Percentiles rank a stretch among this genome's conserved stretches.
Conservation (phyloP, 257 asterid species). For the Rauvolfia tetraphylla region DNA sequence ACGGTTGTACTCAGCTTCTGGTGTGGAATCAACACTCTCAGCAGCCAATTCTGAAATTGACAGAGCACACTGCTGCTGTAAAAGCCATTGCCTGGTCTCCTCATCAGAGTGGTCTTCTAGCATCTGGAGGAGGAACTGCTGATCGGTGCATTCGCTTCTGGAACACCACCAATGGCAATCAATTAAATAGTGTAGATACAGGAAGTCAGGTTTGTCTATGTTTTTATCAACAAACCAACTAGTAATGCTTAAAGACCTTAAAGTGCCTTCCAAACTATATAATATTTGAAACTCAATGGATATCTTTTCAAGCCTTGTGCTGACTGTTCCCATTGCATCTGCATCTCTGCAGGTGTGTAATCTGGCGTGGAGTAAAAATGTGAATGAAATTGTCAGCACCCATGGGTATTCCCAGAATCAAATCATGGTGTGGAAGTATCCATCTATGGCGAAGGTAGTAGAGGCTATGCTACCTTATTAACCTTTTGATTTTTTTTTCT, state of each 20-base stretch:
- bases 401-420: conserved; percentile 98
- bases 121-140: conserved; percentile 99
- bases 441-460: conserved; percentile 76
- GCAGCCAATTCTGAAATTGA: conserved; percentile 70
- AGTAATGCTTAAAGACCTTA: no score
- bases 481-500: no score
- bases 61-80: conserved; percentile 95
- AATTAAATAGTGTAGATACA: conserved; percentile 70
- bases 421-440: conserved; percentile 98
- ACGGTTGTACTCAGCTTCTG: conserved; percentile 48
- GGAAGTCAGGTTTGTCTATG: conserved; percentile 75
- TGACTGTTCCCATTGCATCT: background rate
- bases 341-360: conserved; percentile 65
- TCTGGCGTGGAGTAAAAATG: conserved; percentile 94
- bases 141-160: conserved; percentile 98
- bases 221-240: background rate
- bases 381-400: conserved; percentile 93
- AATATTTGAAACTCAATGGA: background rate
- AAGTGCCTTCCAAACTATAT: no score
- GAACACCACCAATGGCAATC: conserved; percentile 87
- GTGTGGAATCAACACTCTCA: conserved; percentile 92
- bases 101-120: conserved; percentile 81
- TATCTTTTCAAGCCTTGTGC: background rate
- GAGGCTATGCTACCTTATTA: no score
- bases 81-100: conserved; percentile 99